Base-by-base conservation (phyloP, 805 yeast genomes). In the Hanseniaspora valbyensis region DNA sequence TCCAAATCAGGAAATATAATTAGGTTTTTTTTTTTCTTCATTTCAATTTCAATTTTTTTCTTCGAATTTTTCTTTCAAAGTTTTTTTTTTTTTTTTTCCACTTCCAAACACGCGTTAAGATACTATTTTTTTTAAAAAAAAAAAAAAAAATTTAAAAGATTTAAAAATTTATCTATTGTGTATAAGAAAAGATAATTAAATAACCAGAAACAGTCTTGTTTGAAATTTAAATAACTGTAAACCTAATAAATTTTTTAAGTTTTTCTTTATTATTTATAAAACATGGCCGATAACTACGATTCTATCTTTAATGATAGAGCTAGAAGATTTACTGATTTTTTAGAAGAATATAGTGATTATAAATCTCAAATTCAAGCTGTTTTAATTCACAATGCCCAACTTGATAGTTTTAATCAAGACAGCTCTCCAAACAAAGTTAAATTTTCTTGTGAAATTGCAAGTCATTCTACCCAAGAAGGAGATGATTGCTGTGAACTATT, bases 271-370 rank as follows among this genome's bases (percentile, higher is more conserved):
- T 22, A 33, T 33, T n/a, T n/a, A n/a, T n/a, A n/a, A n/a, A 24
- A 30, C 7, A 50, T 44, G 53, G 30, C 53, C 10, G 53, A 50
- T 10, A 43, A 30, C 26, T 66, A 66, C 38, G 76, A 72, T 58
- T 74, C 75, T 44, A 63, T 69, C 16, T 83, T 81, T 61, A 80
- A 81, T 50, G 96, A 89, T 64, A 80, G 96, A 56, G 85, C 84
- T 19, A 79, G 95, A 61, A 73, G 81, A 57, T 90, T 90, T 68
- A 88, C 83, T 57, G 96, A 90, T 58, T 90, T 89, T 61, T 69
- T 92, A 36, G 83, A 79, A 56, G 72, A 78, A 22, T 75, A 75
- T 52, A 74, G 83, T 0, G 76, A 78, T 55, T 85, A 88, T 66
- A 75, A 78, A 55, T 82, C 77, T 48, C 75, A 74, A 45, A 82